Base-by-base conservation (phyloP, 164 flowering plant species). In the Litsea cubeba region DNA sequence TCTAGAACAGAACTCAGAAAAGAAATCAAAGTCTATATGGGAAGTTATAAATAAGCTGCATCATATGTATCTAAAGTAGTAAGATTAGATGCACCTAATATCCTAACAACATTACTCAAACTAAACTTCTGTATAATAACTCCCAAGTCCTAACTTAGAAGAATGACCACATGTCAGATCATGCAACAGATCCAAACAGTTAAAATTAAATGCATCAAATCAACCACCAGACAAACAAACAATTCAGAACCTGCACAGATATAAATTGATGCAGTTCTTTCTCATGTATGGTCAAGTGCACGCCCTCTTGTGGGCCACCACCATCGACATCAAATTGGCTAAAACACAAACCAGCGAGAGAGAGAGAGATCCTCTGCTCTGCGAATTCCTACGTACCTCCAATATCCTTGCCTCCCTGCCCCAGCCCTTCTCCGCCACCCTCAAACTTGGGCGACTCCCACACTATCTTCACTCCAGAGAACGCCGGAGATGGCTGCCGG, bases 401-500 rank as follows among this genome's bases (percentile, higher is more conserved):
- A 68, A 79, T 76, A 68, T 82, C 84, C 68, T 80, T 80, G 80
- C 49, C 57, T 49, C 75, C 78, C 60, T 74, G 82, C 74, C 82
- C 69, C 60, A 40, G 11, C 46, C 46, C 46, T 49, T 74, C 83
- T 18, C 75, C 82, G 20, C 72, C 81, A 28, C 69, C 83, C 66
- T 75, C 78, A 58, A 73, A 30, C 79, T 65, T 80, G 3, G 85
- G 86, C 1, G 85, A 85, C 71, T 82, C 86, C 86, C 84, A 81
- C 71, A 68, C 78, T 80, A 79, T 77, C 24, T 71, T 86, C 72
- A 76, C 69, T 3, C 76, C 80, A 15, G 82, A 74, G 50, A 79
- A 58, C 12, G 75, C 80, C 78, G 90, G 88, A 3, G 90, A 84
- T 15, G 74, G 77, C 74, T 86, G 82, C 70, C 82, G 83, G 74